phyloP scores from a whole-genome alignment of 179 eudicot genomes.

The Beta macrorhiza region DNA sequence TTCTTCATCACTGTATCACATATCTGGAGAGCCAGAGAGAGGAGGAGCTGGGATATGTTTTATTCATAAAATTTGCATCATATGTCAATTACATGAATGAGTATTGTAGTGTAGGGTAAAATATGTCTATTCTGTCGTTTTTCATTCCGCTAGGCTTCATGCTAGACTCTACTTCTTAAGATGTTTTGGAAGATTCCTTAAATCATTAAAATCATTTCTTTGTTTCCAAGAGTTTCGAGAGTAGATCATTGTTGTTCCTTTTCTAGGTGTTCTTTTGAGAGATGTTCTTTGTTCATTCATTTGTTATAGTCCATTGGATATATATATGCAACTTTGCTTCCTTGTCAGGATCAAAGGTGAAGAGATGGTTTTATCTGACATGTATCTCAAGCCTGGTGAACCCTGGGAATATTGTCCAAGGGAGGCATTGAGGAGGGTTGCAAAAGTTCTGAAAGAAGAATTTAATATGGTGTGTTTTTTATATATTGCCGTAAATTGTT shows the following conservation, averaged over 20 bases:
- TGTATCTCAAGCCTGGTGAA: constrained; percentile 79
- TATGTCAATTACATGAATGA: neutral
- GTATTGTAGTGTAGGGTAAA: neutral
- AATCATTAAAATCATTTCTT: neutral
- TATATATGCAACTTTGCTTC: neutral
- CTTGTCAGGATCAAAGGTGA: constrained; percentile 64
- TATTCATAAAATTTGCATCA: neutral
- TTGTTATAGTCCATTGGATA: neutral
- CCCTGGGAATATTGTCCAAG: constrained; percentile 99
- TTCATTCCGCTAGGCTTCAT: neutral
- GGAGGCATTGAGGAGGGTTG: constrained; percentile 70
- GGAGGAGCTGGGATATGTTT: neutral
- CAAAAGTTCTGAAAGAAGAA: constrained; percentile 77
- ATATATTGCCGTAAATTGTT: neutral
- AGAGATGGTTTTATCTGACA: constrained; percentile 94
- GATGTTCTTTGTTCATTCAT: neutral
- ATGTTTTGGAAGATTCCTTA: neutral
- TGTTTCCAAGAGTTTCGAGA: neutral
- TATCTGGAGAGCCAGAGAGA: neutral
- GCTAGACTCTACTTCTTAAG: neutral
- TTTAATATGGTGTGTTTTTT: constrained; percentile 67
- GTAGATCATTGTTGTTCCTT: neutral
- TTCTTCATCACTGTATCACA: neutral
- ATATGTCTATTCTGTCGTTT: neutral
- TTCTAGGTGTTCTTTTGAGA: neutral